These are phyloP conservation scores for Moesziomyces sp. DNA, from an alignment of 1,284 basidiomycete species.

Conservation along the genomic window DNA sequence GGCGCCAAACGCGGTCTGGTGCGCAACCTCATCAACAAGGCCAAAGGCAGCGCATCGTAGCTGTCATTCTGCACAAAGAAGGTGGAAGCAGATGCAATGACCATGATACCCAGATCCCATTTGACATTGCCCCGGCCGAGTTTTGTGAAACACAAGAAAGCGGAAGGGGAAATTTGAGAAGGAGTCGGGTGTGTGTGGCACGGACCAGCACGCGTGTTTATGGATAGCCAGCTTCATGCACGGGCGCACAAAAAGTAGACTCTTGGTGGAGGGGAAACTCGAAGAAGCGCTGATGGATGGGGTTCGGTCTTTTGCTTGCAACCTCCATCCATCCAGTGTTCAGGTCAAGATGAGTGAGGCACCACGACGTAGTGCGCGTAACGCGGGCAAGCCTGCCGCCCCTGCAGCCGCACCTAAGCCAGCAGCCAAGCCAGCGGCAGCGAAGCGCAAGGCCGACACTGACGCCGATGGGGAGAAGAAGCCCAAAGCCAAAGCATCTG, in stretches of 20 bases:
- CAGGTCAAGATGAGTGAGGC: conserved; percentile 11
- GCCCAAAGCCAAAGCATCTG: conserved; percentile 4
- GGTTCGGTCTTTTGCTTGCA: too few relatives aligned
- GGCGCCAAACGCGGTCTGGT: conserved; percentile 27
- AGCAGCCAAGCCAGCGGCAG: conserved; percentile 4
- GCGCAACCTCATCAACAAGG: conserved; percentile 37
- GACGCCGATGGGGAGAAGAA: conserved; percentile 20
- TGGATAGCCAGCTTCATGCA: too few relatives aligned
- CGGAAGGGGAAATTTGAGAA: neutral
- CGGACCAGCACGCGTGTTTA: neutral
- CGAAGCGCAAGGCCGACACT: neutral
- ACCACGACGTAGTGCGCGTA: conserved; percentile 34
- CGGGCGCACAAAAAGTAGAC: too few relatives aligned
- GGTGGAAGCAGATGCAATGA: neutral
- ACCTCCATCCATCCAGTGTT: neutral
- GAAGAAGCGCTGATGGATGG: too few relatives aligned
- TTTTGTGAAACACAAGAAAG: neutral
- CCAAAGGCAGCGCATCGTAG: conserved; percentile 17
- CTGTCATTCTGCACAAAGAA: neutral
- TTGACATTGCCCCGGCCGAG: neutral
- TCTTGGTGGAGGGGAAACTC: too few relatives aligned
- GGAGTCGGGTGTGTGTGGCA: neutral
- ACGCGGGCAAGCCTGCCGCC: conserved; percentile 27
- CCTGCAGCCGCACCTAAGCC: conserved; percentile 12
- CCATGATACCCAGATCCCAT: neutral